phyloP scores from a whole-genome alignment of 805 yeast species.

The Monosporozyma servazzii region DNA sequence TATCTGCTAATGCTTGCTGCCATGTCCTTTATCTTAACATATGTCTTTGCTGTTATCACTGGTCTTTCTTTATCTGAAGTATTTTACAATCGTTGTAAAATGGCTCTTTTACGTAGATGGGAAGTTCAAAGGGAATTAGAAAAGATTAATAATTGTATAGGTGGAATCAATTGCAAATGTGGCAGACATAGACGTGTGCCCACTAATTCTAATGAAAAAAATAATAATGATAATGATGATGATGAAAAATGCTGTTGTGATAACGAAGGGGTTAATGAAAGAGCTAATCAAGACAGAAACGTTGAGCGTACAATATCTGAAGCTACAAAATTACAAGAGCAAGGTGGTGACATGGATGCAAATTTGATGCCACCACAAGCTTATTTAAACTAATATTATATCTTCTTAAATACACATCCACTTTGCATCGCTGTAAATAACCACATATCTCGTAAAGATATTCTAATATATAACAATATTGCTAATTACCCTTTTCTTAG shows the following conservation, averaged over 20 bases:
- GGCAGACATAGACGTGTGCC: slow-evolving; percentile 15
- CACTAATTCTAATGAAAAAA: not conserved
- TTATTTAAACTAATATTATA: not conserved
- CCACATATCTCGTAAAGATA: too few species aligned
- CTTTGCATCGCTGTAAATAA: not conserved
- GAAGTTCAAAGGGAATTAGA: slow-evolving; percentile 24
- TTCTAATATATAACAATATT: too few species aligned
- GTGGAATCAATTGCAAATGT: slow-evolving; percentile 22
- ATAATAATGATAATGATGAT: not conserved
- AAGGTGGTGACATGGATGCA: slow-evolving; percentile 27
- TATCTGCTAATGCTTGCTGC: slow-evolving; percentile 72
- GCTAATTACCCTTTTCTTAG: too few species aligned
- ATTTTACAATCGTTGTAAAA: slow-evolving; percentile 46
- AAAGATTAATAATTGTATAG: slow-evolving; percentile 22
- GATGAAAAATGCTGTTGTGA: slow-evolving; percentile 9
- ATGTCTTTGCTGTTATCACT: slow-evolving; percentile 63
- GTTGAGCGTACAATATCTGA: slow-evolving; percentile 21
- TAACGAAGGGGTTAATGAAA: slow-evolving; percentile 3
- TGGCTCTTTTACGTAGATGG: slow-evolving; percentile 27
- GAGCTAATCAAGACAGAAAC: slow-evolving; percentile 12
- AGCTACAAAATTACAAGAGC: slow-evolving; percentile 22
- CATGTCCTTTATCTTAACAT: slow-evolving; percentile 58
- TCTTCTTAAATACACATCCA: not conserved
- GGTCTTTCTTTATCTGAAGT: slow-evolving; percentile 68
- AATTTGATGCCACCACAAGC: slow-evolving; percentile 24